Conservation (phyloP, 345 rosid species). For the Lepidium aucheri region DNA sequence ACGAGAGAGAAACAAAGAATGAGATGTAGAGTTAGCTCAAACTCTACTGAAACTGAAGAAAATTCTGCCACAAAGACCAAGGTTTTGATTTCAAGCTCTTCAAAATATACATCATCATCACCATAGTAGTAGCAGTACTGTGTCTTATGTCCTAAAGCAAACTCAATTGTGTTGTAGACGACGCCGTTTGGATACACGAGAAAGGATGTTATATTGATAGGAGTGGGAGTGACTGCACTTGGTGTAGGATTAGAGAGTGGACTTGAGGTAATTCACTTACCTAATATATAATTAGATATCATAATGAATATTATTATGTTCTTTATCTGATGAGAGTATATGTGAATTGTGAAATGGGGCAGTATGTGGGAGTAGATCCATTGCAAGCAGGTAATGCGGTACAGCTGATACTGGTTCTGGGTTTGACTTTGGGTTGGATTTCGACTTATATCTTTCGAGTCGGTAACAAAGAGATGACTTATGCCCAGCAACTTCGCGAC, state of each 20-base stretch:
- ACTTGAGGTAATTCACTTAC: constrained; percentile 55
- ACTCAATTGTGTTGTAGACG: constrained; percentile 25
- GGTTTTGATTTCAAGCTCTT: constrained; percentile 6
- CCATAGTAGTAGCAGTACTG: not conserved
- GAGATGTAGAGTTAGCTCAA: constrained; percentile 20
- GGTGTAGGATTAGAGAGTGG: constrained; percentile 83
- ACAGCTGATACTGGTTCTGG: constrained; percentile 72
- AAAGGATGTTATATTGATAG: constrained; percentile 87
- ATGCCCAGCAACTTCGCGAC: constrained; percentile 90
- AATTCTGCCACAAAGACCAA: constrained; percentile 19
- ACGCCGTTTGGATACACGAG: constrained; percentile 82
- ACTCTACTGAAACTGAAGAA: constrained; percentile 24
- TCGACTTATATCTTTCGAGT: constrained; percentile 87
- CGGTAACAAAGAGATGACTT: constrained; percentile 95
- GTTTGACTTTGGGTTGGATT: constrained; percentile 91
- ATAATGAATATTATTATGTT: not conserved
- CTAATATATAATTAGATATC: not conserved
- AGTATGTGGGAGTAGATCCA: constrained; percentile 84
- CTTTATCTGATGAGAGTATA: not conserved
- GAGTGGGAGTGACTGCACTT: constrained; percentile 67
- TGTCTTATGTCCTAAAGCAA: not conserved
- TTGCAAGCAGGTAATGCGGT: constrained; percentile 89
- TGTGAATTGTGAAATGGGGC: constrained; percentile 16
- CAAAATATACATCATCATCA: not conserved
- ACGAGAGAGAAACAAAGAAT: not conserved